These are phyloP conservation scores for Ustilago curta DNA, from an alignment of 1,284 basidiomycete species.

Conservation along the genomic window DNA sequence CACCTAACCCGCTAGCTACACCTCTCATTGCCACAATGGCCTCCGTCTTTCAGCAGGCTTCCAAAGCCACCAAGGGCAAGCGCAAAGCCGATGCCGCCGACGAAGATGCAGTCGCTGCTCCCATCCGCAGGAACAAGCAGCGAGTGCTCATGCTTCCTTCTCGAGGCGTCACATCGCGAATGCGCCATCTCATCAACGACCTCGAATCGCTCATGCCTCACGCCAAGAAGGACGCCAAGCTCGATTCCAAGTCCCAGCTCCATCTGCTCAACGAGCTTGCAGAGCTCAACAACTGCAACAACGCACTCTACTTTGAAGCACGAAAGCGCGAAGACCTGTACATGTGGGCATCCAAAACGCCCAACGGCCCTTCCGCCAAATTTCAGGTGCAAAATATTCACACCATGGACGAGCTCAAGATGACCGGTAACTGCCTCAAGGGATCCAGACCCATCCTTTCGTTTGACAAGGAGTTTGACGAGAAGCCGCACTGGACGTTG, in stretches of 20 bases:
- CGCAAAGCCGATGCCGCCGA: slow-evolving; percentile 50
- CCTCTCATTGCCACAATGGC: slow-evolving; percentile 29
- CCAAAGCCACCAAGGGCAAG: slow-evolving; percentile 53
- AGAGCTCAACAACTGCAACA: slow-evolving; percentile 98
- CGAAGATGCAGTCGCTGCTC: slow-evolving; percentile 15
- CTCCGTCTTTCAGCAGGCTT: slow-evolving; percentile 52
- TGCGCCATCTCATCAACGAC: slow-evolving; percentile 97
- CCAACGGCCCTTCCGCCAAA: slow-evolving; percentile 96
- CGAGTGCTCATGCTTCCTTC: slow-evolving; percentile 90
- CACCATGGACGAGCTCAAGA: slow-evolving; percentile 99
- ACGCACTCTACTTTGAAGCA: slow-evolving; percentile 96
- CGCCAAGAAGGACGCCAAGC: slow-evolving; percentile 81
- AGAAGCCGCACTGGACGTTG: slow-evolving; percentile 85
- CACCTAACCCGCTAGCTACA: too few relatives aligned
- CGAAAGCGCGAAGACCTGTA: slow-evolving; percentile 90
- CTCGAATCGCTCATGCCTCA: slow-evolving; percentile 91
- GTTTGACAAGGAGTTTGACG: slow-evolving; percentile 92
- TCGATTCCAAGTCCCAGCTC: slow-evolving; percentile 96
- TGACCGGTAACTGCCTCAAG: slow-evolving; percentile 99
- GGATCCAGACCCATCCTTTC: slow-evolving; percentile 91
- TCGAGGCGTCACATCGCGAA: slow-evolving; percentile 92
- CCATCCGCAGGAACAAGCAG: slow-evolving; percentile 71
- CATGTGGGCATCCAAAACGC: slow-evolving; percentile 95
- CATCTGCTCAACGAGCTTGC: slow-evolving; percentile 95
- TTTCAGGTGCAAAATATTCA: slow-evolving; percentile 98